Evolutionary conservation across 441 rosid genomes (phyloP), one percentile per base, ranked within the genome.

Genomic region (Raphanus hybrid): DNA sequence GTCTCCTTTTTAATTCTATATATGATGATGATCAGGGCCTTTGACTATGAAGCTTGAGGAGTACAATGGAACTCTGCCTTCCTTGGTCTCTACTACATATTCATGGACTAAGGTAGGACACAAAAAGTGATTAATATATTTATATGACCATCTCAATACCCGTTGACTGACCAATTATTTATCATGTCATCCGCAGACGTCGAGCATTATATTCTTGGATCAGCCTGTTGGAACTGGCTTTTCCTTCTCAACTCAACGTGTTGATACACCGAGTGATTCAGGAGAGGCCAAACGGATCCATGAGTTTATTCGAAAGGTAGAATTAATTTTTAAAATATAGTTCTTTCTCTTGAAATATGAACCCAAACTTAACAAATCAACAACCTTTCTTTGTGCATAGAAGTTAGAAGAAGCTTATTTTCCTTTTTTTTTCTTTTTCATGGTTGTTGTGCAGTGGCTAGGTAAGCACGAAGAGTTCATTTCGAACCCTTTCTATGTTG

Each of bases 161-260:
- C 6, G 8, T 5, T 7, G 39, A 35, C 8, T 6, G 9, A 27
- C 6, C 8, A 26, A 23, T 26, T 10, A 20, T 20, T 20, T 20
- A 20, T 20, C 23, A 20, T 20, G 23, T 20, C 23, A 20, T 57
- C 26, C 15, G 20, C 58, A 82, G 86, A 78, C 70, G n/a, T 77
- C 88, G 4, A 85, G 69, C 73, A 84, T 87, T 37, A 61, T 61
- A 61, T 61, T 0, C 39, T 29, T 61, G 65, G 65, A 61, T 12
- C 81, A 82, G 3, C 86, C 85, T 20, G 82, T 79, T 64, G 84
- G 85, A 20, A 75, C 87, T 12, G 87, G 88, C 64, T 84, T 84
- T 75, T 84, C 88, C 0, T 87, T 84, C 72, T 77, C 85, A 68
- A 78, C 29, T 43, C 9, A 7, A 0, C 69, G 48, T 34, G 48